These are phyloP conservation scores for Aspergillus affinis DNA, from an alignment of 495 filamentous ascomycete genomes.

Conservation along the genomic window DNA sequence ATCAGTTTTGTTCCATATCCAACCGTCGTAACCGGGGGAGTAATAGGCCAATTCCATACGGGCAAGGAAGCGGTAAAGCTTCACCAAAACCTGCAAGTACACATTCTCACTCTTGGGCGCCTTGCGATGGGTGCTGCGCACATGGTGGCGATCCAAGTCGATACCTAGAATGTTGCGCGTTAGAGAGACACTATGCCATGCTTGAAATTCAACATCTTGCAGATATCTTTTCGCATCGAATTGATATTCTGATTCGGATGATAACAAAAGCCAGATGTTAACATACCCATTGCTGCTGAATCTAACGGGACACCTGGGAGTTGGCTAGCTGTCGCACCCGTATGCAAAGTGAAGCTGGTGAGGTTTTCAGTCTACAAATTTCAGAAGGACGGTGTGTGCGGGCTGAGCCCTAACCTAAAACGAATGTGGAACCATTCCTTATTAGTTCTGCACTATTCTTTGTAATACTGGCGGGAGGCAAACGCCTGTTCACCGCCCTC, in stretches of 20 bases:
- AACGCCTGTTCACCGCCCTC: background rate
- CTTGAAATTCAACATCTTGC: background rate
- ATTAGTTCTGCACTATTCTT: background rate
- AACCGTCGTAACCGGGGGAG: constrained; percentile 8
- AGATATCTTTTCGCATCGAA: background rate
- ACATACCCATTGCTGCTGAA: constrained; percentile 53
- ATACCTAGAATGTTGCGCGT: constrained; percentile 47
- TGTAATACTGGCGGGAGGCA: background rate
- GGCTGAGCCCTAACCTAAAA: constrained; percentile 51
- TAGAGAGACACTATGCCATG: background rate
- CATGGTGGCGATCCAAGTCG: constrained; percentile 78
- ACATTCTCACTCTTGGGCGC: constrained; percentile 98
- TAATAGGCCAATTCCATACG: constrained; percentile 57
- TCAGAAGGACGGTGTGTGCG: constrained; percentile 48
- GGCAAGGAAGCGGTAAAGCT: constrained; percentile 97
- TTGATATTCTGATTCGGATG: background rate
- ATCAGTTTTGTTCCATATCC: constrained; percentile 19
- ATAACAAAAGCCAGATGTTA: background rate
- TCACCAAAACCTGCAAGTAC: constrained; percentile 95
- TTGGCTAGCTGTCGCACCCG: constrained; percentile 49
- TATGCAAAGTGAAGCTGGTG: constrained; percentile 37
- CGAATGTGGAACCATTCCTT: constrained; percentile 21
- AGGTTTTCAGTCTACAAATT: constrained; percentile 47
- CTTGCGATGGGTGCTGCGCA: constrained; percentile 83
- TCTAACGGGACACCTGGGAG: constrained; percentile 45